A percentile compares a stretch with the other conserved stretches of the same genome.
These are phyloP conservation scores for Heracleum sosnowskyi DNA, from an alignment of 129 eudicot species.

Conservation along the genomic window DNA sequence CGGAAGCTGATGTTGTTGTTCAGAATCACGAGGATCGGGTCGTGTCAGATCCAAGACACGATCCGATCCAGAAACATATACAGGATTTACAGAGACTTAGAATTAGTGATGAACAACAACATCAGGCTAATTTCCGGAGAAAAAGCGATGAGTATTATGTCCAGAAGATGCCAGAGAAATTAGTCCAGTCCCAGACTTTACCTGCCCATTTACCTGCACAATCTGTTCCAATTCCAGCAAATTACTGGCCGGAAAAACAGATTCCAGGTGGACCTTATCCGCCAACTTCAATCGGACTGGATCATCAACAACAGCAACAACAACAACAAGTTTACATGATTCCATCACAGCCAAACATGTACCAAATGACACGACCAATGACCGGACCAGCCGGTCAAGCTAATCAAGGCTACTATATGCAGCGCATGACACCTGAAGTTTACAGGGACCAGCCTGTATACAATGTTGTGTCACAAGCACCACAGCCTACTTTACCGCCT, in stretches of 20 bases:
- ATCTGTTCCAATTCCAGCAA: constrained; percentile 22
- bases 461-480: constrained; percentile 32
- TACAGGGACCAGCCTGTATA: constrained; percentile 62
- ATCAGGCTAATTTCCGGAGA: constrained; percentile 22
- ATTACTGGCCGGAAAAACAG: constrained; percentile 50
- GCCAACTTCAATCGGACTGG: constrained; percentile 21
- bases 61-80: constrained; percentile 75
- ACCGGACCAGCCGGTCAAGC: constrained; percentile 37
- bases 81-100: constrained; percentile 63
- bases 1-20: constrained; percentile 23
- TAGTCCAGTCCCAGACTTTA: constrained; percentile 18
- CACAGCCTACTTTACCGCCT: constrained; percentile 15
- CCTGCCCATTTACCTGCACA: constrained; percentile 35
- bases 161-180: constrained; percentile 37
- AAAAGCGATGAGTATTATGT: constrained; percentile 60
- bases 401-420: constrained; percentile 61
- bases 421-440: constrained; percentile 52
- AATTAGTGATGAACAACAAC: constrained; percentile 50
- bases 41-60: constrained; percentile 21
- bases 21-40: constrained; percentile 31
- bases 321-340: constrained; percentile 58
- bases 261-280: constrained; percentile 39
- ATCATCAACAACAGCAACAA: constrained; percentile 31
- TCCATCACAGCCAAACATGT: constrained; percentile 40
- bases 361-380: constrained; percentile 56